Percentiles rank a stretch among this genome's conserved stretches.
Evolutionary conservation across 2,329 filamentous ascomycete genomes (phyloP).

Genomic region (Botryosphaeria dothidea): DNA sequence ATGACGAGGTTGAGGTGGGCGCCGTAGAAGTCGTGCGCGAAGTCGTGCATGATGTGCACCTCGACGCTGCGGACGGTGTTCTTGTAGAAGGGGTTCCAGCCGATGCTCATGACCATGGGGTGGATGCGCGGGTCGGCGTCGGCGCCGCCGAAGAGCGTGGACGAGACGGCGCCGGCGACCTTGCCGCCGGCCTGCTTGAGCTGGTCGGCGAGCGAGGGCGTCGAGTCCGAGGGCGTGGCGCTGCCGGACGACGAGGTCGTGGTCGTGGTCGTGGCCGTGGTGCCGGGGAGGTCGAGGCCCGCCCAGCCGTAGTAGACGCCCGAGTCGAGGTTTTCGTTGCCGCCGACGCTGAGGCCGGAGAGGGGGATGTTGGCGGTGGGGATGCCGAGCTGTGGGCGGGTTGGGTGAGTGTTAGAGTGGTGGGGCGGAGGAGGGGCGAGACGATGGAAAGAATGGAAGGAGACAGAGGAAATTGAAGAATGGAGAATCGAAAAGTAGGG

Average conservation of each 20-base stretch:
- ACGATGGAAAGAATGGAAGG: neutral
- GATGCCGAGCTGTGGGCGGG: slow-evolving; percentile 68
- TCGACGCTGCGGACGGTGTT: slow-evolving; percentile 85
- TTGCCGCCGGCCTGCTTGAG: slow-evolving; percentile 9
- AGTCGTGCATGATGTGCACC: slow-evolving; percentile 82
- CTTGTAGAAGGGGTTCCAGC: slow-evolving; percentile 97
- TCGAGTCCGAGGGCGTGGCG: neutral
- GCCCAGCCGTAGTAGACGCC: slow-evolving; percentile 97
- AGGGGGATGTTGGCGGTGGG: slow-evolving; percentile 87
- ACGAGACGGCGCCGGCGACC: neutral
- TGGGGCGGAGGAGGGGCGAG: neutral
- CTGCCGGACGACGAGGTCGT: neutral
- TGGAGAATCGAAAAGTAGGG: too few relatives aligned
- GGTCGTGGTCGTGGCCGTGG: neutral
- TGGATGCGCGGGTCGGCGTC: slow-evolving; percentile 50
- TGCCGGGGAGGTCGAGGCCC: slow-evolving; percentile 60
- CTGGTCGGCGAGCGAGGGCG: slow-evolving; percentile 1
- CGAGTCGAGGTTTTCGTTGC: slow-evolving; percentile 61
- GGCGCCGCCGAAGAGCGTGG: slow-evolving; percentile 22
- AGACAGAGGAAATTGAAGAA: neutral
- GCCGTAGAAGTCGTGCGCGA: slow-evolving; percentile 82
- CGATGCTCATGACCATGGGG: slow-evolving; percentile 91
- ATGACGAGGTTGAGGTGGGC: slow-evolving; percentile 76
- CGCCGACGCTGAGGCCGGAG: slow-evolving; percentile 69
- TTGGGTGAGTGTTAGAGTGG: neutral